phyloP scores from a whole-genome alignment of 2,329 filamentous ascomycete genomes.

The Penicillium digitatum region DNA sequence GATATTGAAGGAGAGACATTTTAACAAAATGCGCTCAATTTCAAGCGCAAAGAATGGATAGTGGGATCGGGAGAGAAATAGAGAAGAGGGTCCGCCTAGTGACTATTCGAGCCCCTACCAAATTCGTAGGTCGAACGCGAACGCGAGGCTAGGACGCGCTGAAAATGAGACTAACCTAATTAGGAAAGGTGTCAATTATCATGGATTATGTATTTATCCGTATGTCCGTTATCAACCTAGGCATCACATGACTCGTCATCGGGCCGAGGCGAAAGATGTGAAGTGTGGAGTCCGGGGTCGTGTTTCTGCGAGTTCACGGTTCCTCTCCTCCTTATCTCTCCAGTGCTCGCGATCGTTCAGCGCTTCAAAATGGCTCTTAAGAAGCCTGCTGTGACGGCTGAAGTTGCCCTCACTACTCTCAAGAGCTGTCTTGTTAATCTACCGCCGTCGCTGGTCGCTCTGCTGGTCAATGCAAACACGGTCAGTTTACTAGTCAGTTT shows the following conservation, averaged over 20 bases:
- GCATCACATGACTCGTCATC: constrained; percentile 16
- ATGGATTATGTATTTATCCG: constrained; percentile 7
- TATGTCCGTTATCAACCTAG: not conserved
- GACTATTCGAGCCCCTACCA: constrained; percentile 13
- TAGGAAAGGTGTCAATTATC: constrained; percentile 2
- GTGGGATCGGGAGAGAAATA: constrained; percentile 16
- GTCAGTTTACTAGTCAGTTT: constrained; percentile 50
- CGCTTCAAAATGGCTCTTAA: constrained; percentile 42
- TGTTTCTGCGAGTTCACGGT: constrained; percentile 12
- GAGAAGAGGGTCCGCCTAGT: constrained; percentile 11
- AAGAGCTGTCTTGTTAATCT: constrained; percentile 96
- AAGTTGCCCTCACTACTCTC: constrained; percentile 78
- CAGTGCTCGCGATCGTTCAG: constrained; percentile 10
- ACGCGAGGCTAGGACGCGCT: constrained; percentile 15
- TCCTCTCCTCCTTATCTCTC: constrained; percentile 13
- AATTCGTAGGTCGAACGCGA: constrained; percentile 10
- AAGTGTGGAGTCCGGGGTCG: constrained; percentile 22
- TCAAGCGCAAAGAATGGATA: constrained; percentile 20
- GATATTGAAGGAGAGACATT: constrained; percentile 84
- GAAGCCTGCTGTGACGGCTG: constrained; percentile 64
- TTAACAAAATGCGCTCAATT: constrained; percentile 22
- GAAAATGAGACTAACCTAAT: constrained; percentile 5
- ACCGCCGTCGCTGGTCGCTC: constrained; percentile 73
- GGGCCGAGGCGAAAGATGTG: constrained; percentile 31
- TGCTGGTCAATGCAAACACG: constrained; percentile 85